Conservation (phyloP, 164 flowering plant genomes). For the Akebia trifoliata region DNA sequence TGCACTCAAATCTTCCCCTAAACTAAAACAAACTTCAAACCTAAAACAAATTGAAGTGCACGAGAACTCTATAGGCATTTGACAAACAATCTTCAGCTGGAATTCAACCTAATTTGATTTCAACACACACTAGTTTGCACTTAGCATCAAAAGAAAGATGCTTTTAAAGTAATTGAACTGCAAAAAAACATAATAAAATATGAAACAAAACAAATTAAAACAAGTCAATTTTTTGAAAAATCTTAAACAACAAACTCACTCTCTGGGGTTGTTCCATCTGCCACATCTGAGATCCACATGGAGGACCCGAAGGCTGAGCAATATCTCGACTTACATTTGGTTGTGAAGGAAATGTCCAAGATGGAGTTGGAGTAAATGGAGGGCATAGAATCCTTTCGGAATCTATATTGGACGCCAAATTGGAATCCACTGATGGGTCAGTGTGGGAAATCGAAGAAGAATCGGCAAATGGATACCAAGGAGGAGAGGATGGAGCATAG, state of each 20-base stretch:
- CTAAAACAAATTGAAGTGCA: too few species aligned
- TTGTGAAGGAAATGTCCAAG: neutral
- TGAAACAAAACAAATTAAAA: neutral
- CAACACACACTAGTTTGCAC: too few species aligned
- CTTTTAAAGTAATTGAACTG: neutral
- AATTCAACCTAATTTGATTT: too few species aligned
- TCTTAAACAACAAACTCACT: conserved; percentile 6
- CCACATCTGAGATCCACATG: conserved; percentile 39
- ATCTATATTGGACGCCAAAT: conserved; percentile 1
- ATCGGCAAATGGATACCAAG: conserved; percentile 13
- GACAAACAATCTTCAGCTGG: too few species aligned
- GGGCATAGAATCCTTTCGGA: neutral
- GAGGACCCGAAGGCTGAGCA: conserved; percentile 21
- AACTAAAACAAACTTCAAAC: too few species aligned
- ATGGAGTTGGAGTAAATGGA: neutral
- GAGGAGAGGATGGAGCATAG: conserved; percentile 14
- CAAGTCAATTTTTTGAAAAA: neutral
- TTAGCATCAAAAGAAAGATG: neutral
- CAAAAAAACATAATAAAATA: neutral
- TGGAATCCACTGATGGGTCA: neutral
- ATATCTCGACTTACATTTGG: neutral
- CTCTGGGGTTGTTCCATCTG: conserved; percentile 6
- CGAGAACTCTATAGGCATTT: too few species aligned
- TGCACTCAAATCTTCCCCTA: too few species aligned
- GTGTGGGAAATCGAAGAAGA: conserved; percentile 5